Evolutionary conservation across 306 rosid species (phyloP).

Genomic region (Hylodesmum podocarpum): DNA sequence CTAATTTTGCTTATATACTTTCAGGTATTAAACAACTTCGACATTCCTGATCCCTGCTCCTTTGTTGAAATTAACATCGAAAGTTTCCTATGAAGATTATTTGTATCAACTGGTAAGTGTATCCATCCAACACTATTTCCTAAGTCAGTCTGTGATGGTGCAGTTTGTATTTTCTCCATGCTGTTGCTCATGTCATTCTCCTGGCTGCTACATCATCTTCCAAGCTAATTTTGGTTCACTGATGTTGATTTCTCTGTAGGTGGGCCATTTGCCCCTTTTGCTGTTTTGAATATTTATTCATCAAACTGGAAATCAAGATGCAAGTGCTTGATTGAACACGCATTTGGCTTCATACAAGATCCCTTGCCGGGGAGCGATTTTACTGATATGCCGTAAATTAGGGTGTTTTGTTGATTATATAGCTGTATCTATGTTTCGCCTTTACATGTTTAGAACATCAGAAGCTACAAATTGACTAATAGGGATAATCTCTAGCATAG

Average conservation of each 20-base stretch:
- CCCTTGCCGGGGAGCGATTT: constrained; percentile 2
- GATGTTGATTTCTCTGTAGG: constrained; percentile 22
- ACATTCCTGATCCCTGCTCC: constrained; percentile 96
- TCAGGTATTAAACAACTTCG: constrained; percentile 83
- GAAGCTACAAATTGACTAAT: constrained; percentile 13
- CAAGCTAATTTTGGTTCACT: background rate
- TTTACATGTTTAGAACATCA: constrained; percentile 2
- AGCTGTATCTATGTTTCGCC: background rate
- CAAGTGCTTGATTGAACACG: constrained; percentile 12
- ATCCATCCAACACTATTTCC: constrained; percentile 7
- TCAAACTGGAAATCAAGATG: constrained; percentile 21
- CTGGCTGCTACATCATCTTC: background rate
- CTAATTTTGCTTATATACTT: constrained; percentile 16
- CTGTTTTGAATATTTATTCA: background rate
- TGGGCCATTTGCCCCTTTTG: background rate
- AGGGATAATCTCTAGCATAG: background rate
- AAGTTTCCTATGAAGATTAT: constrained; percentile 53
- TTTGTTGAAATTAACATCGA: constrained; percentile 70
- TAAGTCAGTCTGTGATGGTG: background rate
- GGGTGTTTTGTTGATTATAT: constrained; percentile 14
- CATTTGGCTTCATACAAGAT: background rate
- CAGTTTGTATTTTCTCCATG: background rate
- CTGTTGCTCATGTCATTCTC: background rate
- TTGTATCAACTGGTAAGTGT: constrained; percentile 46
- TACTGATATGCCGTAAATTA: constrained; percentile 19